Evolutionary conservation across 2,329 filamentous ascomycete genomes (phyloP).

Genomic region (Hirsutella minnesotensis): DNA sequence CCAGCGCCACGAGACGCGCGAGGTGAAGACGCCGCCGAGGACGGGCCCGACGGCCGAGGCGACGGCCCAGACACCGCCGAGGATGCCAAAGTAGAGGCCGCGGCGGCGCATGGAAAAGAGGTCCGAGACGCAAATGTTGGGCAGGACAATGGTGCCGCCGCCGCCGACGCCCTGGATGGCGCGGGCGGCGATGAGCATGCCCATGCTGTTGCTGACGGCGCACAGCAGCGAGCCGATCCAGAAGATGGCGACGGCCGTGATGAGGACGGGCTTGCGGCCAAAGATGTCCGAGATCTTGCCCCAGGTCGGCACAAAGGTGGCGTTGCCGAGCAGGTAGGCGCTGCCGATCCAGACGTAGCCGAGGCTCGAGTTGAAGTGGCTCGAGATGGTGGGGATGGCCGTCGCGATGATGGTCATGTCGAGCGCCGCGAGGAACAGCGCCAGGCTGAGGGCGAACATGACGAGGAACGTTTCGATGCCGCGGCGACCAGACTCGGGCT

Average conservation of each 20-base stretch:
- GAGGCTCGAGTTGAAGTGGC: constrained; percentile 50
- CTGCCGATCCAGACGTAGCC: constrained; percentile 72
- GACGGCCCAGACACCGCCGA: constrained; percentile 50
- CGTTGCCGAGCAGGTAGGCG: constrained; percentile 60
- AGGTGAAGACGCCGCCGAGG: constrained; percentile 56
- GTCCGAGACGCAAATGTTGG: constrained; percentile 47
- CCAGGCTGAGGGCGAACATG: constrained; percentile 28
- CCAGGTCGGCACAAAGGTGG: constrained; percentile 58
- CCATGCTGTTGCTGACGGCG: constrained; percentile 35
- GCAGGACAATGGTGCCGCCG: constrained; percentile 45
- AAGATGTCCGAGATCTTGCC: constrained; percentile 49
- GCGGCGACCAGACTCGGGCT: constrained; percentile 23
- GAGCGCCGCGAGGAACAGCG: constrained; percentile 41
- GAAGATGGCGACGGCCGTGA: constrained; percentile 39
- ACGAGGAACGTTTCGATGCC: constrained; percentile 25
- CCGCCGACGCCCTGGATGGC: constrained; percentile 46
- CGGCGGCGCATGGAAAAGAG: constrained; percentile 39
- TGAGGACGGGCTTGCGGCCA: constrained; percentile 42
- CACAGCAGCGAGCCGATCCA: constrained; percentile 42
- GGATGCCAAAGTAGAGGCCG: constrained; percentile 39
- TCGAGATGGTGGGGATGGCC: constrained; percentile 52
- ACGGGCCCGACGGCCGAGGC: constrained; percentile 55
- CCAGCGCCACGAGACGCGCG: constrained; percentile 55
- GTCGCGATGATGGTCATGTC: constrained; percentile 55
- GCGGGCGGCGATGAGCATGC: constrained; percentile 40